Conservation (phyloP, 345 rosid genomes). For the Aquilaria yunnanensis region DNA sequence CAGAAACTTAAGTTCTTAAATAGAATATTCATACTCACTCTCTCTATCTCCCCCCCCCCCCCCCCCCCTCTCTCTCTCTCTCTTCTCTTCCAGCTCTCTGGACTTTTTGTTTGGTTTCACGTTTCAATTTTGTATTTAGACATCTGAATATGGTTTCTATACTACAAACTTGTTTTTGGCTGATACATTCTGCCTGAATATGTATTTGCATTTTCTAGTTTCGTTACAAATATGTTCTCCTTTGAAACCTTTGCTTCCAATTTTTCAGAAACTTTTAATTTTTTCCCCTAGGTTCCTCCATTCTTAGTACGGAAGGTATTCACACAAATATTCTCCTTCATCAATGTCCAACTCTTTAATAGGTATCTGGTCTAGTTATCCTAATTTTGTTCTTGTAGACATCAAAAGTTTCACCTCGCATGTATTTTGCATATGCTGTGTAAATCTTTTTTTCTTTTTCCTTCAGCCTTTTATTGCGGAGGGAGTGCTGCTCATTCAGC, state of each 20-base stretch:
- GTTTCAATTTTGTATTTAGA: neutral
- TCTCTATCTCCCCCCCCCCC: no score
- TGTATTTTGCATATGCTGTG: neutral
- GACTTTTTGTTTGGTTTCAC: no score
- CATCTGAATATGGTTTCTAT: neutral
- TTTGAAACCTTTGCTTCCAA: neutral
- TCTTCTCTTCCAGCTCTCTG: no score
- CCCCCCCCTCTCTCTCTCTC: no score
- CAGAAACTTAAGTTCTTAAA: no score
- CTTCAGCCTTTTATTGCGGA: conserved; percentile 69
- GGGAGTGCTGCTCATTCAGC: conserved; percentile 96
- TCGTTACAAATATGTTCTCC: neutral
- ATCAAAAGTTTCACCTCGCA: neutral
- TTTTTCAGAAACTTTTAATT: conserved; percentile 7
- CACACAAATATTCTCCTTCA: conserved; percentile 92
- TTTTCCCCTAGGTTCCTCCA: conserved; percentile 63
- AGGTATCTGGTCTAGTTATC: conserved; percentile 35
- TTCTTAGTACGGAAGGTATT: conserved; percentile 92
- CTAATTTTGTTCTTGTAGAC: neutral
- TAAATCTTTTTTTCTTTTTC: neutral
- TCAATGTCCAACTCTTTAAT: conserved; percentile 94
- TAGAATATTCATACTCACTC: no score
- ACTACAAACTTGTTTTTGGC: neutral
- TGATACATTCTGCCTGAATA: neutral
- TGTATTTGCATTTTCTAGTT: neutral